phyloP scores from a whole-genome alignment of 148 eudicot genomes.

The Amaranthus cruentus region DNA sequence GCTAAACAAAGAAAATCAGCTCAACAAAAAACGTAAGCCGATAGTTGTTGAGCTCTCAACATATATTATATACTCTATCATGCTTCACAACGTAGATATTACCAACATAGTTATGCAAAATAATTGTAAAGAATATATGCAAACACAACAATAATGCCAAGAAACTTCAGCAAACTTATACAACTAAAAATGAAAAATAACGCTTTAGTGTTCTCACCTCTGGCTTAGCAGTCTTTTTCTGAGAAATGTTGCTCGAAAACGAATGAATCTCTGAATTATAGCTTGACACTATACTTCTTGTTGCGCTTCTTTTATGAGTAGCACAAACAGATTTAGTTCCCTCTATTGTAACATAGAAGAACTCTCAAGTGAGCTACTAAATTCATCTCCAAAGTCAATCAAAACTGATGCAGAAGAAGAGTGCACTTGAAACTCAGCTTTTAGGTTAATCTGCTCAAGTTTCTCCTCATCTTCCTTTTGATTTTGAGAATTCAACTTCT shows the following conservation, averaged over 20 bases:
- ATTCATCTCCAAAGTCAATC: neutral
- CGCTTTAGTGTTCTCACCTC: conserved; percentile 5
- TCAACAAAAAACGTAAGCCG: too few species aligned
- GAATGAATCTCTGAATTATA: conserved; percentile 10
- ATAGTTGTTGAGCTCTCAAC: too few species aligned
- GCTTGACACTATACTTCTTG: conserved; percentile 2
- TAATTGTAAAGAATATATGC: neutral
- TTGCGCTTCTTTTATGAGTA: conserved; percentile 1
- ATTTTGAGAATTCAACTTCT: conserved; percentile 5
- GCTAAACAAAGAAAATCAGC: too few species aligned
- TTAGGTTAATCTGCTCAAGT: neutral
- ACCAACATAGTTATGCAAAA: too few species aligned
- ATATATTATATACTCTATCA: too few species aligned
- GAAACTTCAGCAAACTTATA: neutral
- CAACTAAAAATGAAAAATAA: neutral
- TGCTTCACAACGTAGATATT: too few species aligned
- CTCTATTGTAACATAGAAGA: neutral
- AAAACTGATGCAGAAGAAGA: neutral
- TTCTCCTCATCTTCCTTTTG: conserved; percentile 1
- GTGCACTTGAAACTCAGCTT: conserved; percentile 1
- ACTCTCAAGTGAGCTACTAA: neutral
- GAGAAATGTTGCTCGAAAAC: conserved; percentile 1
- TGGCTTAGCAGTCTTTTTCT: neutral
- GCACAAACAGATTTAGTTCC: conserved; percentile 2
- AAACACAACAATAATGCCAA: neutral